Evolutionary conservation across 2,329 filamentous ascomycete species (phyloP), one percentile per base, ranked within the genome.

Genomic region (Clathrospora elynae): DNA sequence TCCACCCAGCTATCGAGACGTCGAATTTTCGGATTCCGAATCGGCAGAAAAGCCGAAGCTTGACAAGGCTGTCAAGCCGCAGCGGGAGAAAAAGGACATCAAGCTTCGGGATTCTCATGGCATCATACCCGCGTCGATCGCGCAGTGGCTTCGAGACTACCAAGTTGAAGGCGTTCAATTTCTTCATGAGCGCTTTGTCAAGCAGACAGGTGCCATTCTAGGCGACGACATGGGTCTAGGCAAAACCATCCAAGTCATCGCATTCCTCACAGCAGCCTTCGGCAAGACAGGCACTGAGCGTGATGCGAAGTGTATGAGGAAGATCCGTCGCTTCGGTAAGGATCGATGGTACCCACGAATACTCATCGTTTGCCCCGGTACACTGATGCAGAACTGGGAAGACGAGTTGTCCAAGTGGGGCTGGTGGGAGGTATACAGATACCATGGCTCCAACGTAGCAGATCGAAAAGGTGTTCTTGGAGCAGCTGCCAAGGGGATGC

Each of bases 191-290:
- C 80, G 88, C 14, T 97, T 97, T 64, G 86, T 96, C 3, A 92
- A 89, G 54, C 93, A 99, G 62, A 86, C 86, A 57, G 93, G 93
- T 1, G 90, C 88, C 2, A 88, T 99, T 14, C 78, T 99, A 0
- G 91, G 92, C 3, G 93, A 99, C 64, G 93, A 99, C 62, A 99
- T 99, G 93, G 93, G 93, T 13, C 72, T 99, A 20, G 93, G 93
- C 1, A 99, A 99, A 71, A 99, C 93, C 0, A 89, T 99, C 2
- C 93, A 99, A 68, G 89, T 99, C 17, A 93, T 90, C 43, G 88
- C 91, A 0, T 97, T 99, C 54, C 75, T 99, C 14, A 88, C 90
- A 0, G 90, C 85, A 1, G 91, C 90, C 0, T 99, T 96, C 66
- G 93, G 93, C 6, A 99, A 99, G 72, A 95, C 88, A 1, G 92